Percentiles rank a stretch among this genome's conserved stretches.
These are phyloP conservation scores for Pyrenochaeta sp. DNA, from an alignment of 2,329 filamentous ascomycete species.

Conservation along the genomic window DNA sequence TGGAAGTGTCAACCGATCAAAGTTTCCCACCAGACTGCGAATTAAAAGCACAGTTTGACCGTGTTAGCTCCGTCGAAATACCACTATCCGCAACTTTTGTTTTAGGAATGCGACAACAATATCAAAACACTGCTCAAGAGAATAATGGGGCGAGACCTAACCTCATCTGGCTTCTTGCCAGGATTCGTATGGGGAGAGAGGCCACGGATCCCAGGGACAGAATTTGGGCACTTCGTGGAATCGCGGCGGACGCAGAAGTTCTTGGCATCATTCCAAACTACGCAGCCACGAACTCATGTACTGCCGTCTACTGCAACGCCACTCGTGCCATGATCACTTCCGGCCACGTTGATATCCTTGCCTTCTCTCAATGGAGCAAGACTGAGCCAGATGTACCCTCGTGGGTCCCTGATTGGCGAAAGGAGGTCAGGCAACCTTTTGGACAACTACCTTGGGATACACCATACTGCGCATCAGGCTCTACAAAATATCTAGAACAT, in stretches of 20 bases:
- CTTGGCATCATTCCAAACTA: not conserved
- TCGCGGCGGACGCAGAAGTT: not conserved
- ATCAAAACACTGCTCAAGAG: not conserved
- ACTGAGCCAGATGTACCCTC: not conserved
- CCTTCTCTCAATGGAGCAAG: not conserved
- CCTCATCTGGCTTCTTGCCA: not conserved
- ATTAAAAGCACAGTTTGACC: not conserved
- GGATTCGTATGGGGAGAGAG: not conserved
- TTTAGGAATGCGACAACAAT: not conserved
- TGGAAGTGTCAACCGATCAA: not conserved
- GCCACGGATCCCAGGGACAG: not conserved
- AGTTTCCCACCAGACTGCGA: not conserved
- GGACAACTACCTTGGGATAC: not conserved
- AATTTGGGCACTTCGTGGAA: not conserved
- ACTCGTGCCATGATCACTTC: not conserved
- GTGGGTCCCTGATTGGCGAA: constrained; percentile 3
- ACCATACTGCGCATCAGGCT: not conserved
- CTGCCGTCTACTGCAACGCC: not conserved
- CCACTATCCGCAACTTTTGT: not conserved
- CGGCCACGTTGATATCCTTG: not conserved
- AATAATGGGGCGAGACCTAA: too few relatives aligned
- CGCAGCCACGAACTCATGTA: not conserved
- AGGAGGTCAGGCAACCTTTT: not conserved
- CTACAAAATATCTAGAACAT: too few relatives aligned
- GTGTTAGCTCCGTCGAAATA: not conserved